phyloP scores from a whole-genome alignment of 139 green algal species.

The Bryopsis sp. region DNA sequence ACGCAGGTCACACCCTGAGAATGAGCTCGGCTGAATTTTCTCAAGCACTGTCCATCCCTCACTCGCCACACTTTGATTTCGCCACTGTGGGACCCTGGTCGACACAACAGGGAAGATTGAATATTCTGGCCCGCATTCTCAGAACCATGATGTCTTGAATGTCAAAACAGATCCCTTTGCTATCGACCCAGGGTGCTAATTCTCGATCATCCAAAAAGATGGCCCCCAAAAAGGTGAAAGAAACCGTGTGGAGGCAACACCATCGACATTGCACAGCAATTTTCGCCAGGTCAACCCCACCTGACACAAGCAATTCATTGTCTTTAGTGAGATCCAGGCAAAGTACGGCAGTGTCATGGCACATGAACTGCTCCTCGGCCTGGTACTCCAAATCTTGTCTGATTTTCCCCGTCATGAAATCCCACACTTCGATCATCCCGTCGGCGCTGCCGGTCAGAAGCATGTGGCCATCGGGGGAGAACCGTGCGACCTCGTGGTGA shows the following conservation, averaged over 20 bases:
- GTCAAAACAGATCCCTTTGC: too few species aligned
- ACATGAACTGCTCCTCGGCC: slow-evolving; percentile 92
- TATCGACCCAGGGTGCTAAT: too few species aligned
- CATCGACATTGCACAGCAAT: neutral
- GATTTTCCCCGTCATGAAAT: slow-evolving; percentile 79
- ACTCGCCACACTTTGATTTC: slow-evolving; percentile 93
- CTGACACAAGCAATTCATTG: slow-evolving; percentile 79
- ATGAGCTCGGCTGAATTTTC: slow-evolving; percentile 83
- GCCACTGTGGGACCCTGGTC: slow-evolving; percentile 57
- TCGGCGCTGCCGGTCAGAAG: slow-evolving; percentile 87
- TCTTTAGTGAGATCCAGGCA: slow-evolving; percentile 71
- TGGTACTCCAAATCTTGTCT: slow-evolving; percentile 92
- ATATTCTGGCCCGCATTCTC: too few species aligned
- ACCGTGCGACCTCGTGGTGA: slow-evolving; percentile 70
- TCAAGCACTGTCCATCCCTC: slow-evolving; percentile 81
- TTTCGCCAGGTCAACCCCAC: too few species aligned
- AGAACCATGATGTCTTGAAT: too few species aligned
- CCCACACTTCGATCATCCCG: slow-evolving; percentile 98
- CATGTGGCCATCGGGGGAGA: slow-evolving; percentile 81
- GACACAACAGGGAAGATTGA: too few species aligned
- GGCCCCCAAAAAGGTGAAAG: too few species aligned
- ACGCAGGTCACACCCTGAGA: slow-evolving; percentile 79
- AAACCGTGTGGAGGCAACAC: neutral
- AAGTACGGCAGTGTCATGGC: slow-evolving; percentile 90
- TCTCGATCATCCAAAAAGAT: too few species aligned